A percentile compares a stretch with the other conserved stretches of the same genome.
phyloP scores from a whole-genome alignment of 495 filamentous ascomycete genomes.

The Rostrohypoxylon terebratum region DNA sequence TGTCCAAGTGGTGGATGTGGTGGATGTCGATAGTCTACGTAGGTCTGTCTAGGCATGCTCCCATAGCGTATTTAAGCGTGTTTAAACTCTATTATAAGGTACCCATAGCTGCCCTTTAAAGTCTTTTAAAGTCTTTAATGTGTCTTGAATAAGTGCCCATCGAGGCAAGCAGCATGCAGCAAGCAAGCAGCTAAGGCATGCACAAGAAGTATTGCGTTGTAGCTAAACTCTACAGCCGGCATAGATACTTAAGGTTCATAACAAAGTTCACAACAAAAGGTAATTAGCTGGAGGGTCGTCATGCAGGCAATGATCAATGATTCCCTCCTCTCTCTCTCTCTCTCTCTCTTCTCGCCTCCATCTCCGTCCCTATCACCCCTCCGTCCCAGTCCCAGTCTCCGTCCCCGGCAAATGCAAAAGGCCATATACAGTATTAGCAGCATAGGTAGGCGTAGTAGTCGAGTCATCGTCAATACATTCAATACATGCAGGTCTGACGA shows the following conservation, averaged over 20 bases:
- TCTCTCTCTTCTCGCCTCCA: neutral
- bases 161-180: too few relatives aligned
- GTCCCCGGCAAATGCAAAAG: constrained; percentile 40
- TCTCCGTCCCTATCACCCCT: neutral
- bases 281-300: constrained; percentile 14
- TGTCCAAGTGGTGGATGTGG: constrained; percentile 13
- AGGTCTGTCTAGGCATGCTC: constrained; percentile 30
- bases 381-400: neutral
- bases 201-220: constrained; percentile 32
- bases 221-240: constrained; percentile 34
- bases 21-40: constrained; percentile 11
- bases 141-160: constrained; percentile 16
- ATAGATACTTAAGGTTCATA: constrained; percentile 28
- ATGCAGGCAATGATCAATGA: neutral
- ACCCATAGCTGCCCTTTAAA: neutral
- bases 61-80: constrained; percentile 19
- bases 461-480: constrained; percentile 37
- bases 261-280: neutral
- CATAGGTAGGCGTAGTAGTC: constrained; percentile 14
- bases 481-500: constrained; percentile 42
- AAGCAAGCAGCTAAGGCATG: constrained; percentile 13
- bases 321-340: neutral
- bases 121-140: too few relatives aligned
- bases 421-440: constrained; percentile 25
- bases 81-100: constrained; percentile 12